Percentiles rank a stretch among this genome's conserved stretches.
Evolutionary conservation across 2,329 filamentous ascomycete genomes (phyloP).

Genomic region (Fusarium chlamydosporum): DNA sequence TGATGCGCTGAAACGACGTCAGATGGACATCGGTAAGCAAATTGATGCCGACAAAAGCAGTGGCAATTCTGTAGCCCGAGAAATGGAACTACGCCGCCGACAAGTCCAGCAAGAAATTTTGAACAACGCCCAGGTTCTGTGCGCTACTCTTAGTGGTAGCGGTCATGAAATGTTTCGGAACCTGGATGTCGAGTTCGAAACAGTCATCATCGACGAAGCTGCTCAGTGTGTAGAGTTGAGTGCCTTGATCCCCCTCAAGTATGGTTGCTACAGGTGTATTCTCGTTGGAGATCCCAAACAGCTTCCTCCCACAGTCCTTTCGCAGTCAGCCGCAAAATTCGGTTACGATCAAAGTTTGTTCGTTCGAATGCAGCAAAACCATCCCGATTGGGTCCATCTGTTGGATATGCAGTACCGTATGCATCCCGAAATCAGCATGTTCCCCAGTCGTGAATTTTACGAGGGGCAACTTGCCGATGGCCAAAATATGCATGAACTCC

Average conservation of each 20-base stretch:
- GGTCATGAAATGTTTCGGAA: constrained; percentile 98
- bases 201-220: constrained; percentile 97
- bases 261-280: constrained; percentile 96
- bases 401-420: constrained; percentile 99
- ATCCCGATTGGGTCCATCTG: constrained; percentile 88
- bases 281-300: constrained; percentile 98
- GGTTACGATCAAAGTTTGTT: constrained; percentile 99
- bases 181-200: constrained; percentile 96
- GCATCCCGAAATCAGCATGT: constrained; percentile 95
- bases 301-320: constrained; percentile 93
- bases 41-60: constrained; percentile 92
- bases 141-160: constrained; percentile 93
- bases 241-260: constrained; percentile 96
- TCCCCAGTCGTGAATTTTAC: constrained; percentile 94
- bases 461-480: constrained; percentile 89
- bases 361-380: constrained; percentile 96
- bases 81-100: constrained; percentile 87
- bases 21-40: constrained; percentile 78
- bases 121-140: constrained; percentile 91
- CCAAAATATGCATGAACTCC: constrained; percentile 81
- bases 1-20: constrained; percentile 81
- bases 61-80: constrained; percentile 83
- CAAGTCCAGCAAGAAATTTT: constrained; percentile 92
- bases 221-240: constrained; percentile 98
- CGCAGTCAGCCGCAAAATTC: constrained; percentile 90